Conservation (phyloP, 225 moss, liverwort and hornwort species). For the Lunularia cruciata region DNA sequence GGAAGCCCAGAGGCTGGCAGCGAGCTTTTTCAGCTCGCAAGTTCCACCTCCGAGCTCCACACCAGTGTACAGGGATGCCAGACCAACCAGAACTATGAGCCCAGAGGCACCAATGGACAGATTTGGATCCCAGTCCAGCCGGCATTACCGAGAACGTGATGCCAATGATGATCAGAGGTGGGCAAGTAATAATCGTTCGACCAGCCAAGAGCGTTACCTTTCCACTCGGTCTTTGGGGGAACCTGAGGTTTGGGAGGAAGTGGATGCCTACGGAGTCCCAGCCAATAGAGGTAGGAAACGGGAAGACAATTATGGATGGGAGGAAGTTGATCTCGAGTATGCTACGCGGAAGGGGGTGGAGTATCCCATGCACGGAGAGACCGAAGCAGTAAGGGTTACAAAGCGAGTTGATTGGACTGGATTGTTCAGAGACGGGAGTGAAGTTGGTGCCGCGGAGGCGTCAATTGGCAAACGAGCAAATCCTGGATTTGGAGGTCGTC, state of each 20-base stretch:
- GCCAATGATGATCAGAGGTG: slow-evolving; percentile 31
- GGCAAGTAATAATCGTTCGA: slow-evolving; percentile 24
- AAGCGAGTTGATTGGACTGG: slow-evolving; percentile 45
- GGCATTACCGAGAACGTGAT: slow-evolving; percentile 29
- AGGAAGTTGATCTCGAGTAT: slow-evolving; percentile 20
- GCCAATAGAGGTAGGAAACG: slow-evolving; percentile 25
- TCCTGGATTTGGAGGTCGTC: slow-evolving; percentile 21
- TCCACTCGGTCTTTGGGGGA: slow-evolving; percentile 20
- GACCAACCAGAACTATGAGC: slow-evolving; percentile 16
- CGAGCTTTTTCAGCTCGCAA: slow-evolving; percentile 41
- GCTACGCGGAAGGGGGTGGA: slow-evolving; percentile 22
- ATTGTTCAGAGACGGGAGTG: slow-evolving; percentile 31
- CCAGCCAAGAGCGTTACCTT: slow-evolving; percentile 17
- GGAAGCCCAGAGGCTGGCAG: slow-evolving; percentile 44
- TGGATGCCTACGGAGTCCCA: slow-evolving; percentile 20
- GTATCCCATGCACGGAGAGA: slow-evolving; percentile 17
- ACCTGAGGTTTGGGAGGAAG: slow-evolving; percentile 33
- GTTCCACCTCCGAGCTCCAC: slow-evolving; percentile 17
- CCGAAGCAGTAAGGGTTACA: slow-evolving; percentile 27
- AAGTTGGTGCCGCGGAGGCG: slow-evolving; percentile 13
- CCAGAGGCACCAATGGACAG: slow-evolving; percentile 23
- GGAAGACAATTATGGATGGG: slow-evolving; percentile 31
- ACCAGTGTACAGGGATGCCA: slow-evolving; percentile 19
- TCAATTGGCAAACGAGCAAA: slow-evolving; percentile 12
- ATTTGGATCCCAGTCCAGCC: slow-evolving; percentile 23